These are phyloP conservation scores for Dissoconium aciculare DNA, from an alignment of 2,329 filamentous ascomycete species.

Conservation along the genomic window DNA sequence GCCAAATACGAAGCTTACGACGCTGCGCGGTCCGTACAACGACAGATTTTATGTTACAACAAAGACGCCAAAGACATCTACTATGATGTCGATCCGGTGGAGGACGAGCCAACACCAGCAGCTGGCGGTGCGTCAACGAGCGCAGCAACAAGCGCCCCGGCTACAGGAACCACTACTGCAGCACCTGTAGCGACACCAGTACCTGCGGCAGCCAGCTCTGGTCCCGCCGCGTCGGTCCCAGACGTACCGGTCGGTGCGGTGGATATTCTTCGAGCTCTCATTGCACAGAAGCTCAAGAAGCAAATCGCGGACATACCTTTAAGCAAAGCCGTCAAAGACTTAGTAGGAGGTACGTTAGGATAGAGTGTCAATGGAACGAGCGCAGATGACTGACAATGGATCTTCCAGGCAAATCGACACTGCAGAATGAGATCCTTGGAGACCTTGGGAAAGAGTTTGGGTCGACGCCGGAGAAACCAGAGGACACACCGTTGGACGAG, in stretches of 20 bases:
- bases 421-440: conserved; percentile 96
- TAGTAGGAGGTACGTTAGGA: conserved; percentile 69
- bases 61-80: conserved; percentile 99
- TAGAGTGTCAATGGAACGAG: not conserved
- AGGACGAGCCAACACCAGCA: conserved; percentile 59
- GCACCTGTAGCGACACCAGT: conserved; percentile 40
- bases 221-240: conserved; percentile 71
- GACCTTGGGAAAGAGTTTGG: conserved; percentile 97
- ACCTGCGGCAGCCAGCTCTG: conserved; percentile 53
- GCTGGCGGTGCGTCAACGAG: conserved; percentile 34
- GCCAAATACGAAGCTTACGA: conserved; percentile 99
- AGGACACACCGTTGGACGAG: conserved; percentile 93
- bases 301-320: conserved; percentile 72
- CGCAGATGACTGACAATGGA: conserved; percentile 2
- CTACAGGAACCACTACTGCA: conserved; percentile 35
- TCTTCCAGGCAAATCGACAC: conserved; percentile 73
- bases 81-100: conserved; percentile 90
- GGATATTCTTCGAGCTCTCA: conserved; percentile 74
- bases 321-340: conserved; percentile 94
- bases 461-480: conserved; percentile 93
- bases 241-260: conserved; percentile 79
- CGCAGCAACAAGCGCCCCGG: conserved; percentile 33
- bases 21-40: conserved; percentile 86
- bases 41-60: conserved; percentile 98
- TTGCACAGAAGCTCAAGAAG: conserved; percentile 98